A percentile compares a stretch with the other conserved stretches of the same genome.
Evolutionary conservation across 2,329 filamentous ascomycete genomes (phyloP).

Genomic region (Coniosporium tulheliwenetii): DNA sequence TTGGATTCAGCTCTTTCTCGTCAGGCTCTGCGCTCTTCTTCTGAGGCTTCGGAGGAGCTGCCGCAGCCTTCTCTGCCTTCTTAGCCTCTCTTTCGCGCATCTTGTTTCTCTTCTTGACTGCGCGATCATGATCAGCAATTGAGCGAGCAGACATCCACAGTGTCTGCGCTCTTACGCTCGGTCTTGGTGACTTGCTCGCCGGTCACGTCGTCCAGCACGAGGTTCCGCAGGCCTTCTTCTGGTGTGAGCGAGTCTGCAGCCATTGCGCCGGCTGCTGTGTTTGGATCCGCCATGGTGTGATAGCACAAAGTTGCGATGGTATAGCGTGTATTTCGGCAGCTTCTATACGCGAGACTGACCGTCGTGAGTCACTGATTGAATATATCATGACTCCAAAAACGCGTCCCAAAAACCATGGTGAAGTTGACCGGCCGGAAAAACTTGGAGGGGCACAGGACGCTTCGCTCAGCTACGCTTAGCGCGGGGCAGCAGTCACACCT

Average conservation of each 20-base stretch:
- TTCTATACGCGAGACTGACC: too few relatives aligned
- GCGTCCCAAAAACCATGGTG: too few relatives aligned
- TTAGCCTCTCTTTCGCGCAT: slow-evolving; percentile 70
- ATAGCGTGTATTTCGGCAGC: too few relatives aligned
- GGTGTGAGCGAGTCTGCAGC: background rate
- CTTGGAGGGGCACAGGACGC: too few relatives aligned
- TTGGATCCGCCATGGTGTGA: too few relatives aligned
- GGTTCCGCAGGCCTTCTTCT: slow-evolving; percentile 34
- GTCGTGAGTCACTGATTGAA: too few relatives aligned
- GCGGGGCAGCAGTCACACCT: too few relatives aligned
- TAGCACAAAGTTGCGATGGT: too few relatives aligned
- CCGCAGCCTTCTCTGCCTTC: slow-evolving; percentile 74
- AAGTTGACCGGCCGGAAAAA: too few relatives aligned
- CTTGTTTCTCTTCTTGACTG: slow-evolving; percentile 95
- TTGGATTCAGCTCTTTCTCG: slow-evolving; percentile 55
- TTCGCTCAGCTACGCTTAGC: too few relatives aligned
- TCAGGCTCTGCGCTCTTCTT: slow-evolving; percentile 45
- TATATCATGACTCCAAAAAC: too few relatives aligned
- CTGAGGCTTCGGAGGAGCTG: slow-evolving; percentile 43
- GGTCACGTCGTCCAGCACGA: slow-evolving; percentile 82
- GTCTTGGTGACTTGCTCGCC: slow-evolving; percentile 56
- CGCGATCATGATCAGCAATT: slow-evolving; percentile 40
- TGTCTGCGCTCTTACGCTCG: slow-evolving; percentile 15
- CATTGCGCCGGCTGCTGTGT: background rate
- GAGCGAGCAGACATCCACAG: background rate